Evolutionary conservation across 805 yeast species (phyloP).

Genomic region (Peterozyma xylosa): DNA sequence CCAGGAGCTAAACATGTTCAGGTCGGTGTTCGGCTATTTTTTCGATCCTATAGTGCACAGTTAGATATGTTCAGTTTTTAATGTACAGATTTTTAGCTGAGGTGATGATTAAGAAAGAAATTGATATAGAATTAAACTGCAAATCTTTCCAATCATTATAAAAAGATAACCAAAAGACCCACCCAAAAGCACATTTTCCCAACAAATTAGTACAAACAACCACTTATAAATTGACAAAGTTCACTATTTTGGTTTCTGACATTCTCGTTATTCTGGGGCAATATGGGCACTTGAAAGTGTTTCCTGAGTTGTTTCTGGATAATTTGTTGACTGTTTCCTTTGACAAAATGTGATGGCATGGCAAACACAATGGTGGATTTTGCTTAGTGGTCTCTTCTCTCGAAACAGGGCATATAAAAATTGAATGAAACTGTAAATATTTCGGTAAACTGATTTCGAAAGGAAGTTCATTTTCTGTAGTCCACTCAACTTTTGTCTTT

Average conservation of each 20-base stretch:
- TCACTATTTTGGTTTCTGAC: constrained; percentile 34
- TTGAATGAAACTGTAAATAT: constrained; percentile 48
- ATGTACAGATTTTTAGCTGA: no score
- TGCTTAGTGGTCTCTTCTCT: constrained; percentile 54
- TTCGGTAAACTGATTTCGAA: constrained; percentile 52
- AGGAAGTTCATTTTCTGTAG: constrained; percentile 52
- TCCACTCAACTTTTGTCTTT: constrained; percentile 40
- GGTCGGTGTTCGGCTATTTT: no score
- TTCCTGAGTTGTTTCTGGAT: constrained; percentile 28
- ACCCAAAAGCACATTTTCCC: no score
- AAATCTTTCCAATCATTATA: no score
- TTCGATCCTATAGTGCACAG: no score
- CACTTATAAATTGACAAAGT: constrained; percentile 27
- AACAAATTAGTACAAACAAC: background rate
- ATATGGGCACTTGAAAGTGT: constrained; percentile 62
- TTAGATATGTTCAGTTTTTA: no score
- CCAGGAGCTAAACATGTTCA: no score
- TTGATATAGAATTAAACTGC: no score
- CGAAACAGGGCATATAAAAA: constrained; percentile 65
- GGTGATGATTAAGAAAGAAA: no score
- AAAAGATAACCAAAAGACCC: no score
- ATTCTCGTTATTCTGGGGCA: constrained; percentile 47
- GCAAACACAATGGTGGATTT: constrained; percentile 57
- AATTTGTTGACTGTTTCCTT: constrained; percentile 43
- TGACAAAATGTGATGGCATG: constrained; percentile 60